Evolutionary conservation across 306 rosid species (phyloP), one percentile per base, ranked within the genome.

Genomic region (Acacia melanoxylon): DNA sequence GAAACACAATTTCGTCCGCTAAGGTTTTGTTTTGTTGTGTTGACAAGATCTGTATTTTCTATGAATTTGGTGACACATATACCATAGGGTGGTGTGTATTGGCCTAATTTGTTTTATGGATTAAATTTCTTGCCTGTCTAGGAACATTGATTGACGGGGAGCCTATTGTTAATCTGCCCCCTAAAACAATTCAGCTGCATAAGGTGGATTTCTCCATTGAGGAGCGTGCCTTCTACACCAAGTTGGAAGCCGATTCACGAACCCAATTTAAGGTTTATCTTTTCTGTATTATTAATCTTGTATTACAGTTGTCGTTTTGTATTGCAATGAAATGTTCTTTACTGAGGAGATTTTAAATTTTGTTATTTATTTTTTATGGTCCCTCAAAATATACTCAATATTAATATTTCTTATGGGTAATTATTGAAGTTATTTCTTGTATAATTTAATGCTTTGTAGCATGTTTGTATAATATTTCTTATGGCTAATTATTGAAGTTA

Each of bases 231-330:
- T 95, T 95, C 90, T 95, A 95, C 90, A 88, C 84, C 67, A 92
- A 91, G 81, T 89, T 95, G 86, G 99, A 95, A 91, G 89, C 97
- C 2, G 99, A 93, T 84, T 91, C 99, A 77, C 98, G 97, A 6
- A 44, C 88, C 80, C 95, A 85, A 78, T 95, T 95, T 88, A 93
- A 93, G 99, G 99, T 95, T 85, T 84, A 27, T 77, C 63, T 48
- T 31, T 84, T 83, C 40, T 63, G 42, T 42, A 63, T 69, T 20
- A 56, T 63, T 78, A 80, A n/a, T 82, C 41, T 31, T 76, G 63
- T 33, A 72, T 41, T 48, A 56, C 59, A 79, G 25, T 74, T 79
- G 20, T 73, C 49, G 61, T 69, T 67, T 35, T 58, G 48, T 40
- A 29, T 62, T 25, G 81, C 62, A 17, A 52, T 52, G 3, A 25